These are phyloP conservation scores for Lumnitzera racemosa DNA, from an alignment of 345 rosid genomes.

Conservation along the genomic window DNA sequence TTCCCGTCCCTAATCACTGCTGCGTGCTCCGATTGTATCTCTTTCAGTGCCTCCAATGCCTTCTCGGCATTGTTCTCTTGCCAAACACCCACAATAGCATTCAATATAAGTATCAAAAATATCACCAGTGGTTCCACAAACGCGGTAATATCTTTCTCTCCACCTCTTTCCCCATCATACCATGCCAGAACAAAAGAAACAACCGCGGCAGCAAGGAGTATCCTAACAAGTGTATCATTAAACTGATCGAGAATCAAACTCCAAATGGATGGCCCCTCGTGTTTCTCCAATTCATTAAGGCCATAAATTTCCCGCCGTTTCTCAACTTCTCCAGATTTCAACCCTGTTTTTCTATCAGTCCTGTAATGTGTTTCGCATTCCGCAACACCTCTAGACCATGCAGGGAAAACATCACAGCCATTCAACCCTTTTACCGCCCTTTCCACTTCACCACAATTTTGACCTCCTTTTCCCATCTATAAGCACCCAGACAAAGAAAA, in stretches of 20 bases:
- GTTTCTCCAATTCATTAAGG: slow-evolving; percentile 52
- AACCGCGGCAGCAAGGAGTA: slow-evolving; percentile 47
- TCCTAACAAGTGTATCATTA: slow-evolving; percentile 54
- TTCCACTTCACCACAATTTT: slow-evolving; percentile 21
- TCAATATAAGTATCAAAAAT: slow-evolving; percentile 56
- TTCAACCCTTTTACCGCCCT: slow-evolving; percentile 1
- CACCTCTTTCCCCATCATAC: slow-evolving; percentile 53
- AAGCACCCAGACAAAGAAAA: not conserved
- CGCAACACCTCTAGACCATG: slow-evolving; percentile 45
- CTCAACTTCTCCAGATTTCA: slow-evolving; percentile 27
- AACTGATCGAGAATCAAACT: slow-evolving; percentile 50
- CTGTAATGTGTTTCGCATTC: slow-evolving; percentile 40
- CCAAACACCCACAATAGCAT: slow-evolving; percentile 63
- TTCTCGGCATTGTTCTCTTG: slow-evolving; percentile 71
- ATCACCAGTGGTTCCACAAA: slow-evolving; percentile 72
- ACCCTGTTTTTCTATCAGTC: slow-evolving; percentile 30
- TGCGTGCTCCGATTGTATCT: slow-evolving; percentile 67
- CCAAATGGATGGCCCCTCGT: slow-evolving; percentile 45
- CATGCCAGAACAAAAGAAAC: slow-evolving; percentile 57
- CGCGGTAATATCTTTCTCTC: slow-evolving; percentile 55
- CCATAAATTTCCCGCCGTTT: slow-evolving; percentile 38
- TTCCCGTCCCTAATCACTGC: slow-evolving; percentile 42
- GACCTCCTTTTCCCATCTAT: slow-evolving; percentile 52
- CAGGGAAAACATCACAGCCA: slow-evolving; percentile 25
- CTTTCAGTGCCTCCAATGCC: slow-evolving; percentile 60